Conservation (phyloP, 768 basidiomycete genomes). For the Lactifluus pinguis region DNA sequence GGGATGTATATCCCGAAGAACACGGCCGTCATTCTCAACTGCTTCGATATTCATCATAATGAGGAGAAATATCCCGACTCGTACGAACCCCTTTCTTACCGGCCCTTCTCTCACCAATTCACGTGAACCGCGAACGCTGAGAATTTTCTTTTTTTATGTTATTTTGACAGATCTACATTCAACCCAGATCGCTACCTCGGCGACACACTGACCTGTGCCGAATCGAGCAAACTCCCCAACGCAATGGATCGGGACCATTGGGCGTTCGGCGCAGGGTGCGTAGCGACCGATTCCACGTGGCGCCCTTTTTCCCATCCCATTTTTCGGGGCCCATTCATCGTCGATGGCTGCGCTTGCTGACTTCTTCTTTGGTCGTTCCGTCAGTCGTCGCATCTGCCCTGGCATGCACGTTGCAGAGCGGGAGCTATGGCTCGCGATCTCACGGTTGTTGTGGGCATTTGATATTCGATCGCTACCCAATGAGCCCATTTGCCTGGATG, state of each 20-base stretch:
- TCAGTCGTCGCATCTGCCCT: conserved; percentile 32
- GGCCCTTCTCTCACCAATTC: conserved; percentile 3
- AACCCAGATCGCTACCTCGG: conserved; percentile 40
- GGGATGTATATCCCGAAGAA: conserved; percentile 27
- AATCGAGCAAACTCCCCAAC: conserved; percentile 36
- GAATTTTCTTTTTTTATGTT: background rate
- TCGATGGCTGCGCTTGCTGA: background rate
- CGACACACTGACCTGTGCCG: conserved; percentile 31
- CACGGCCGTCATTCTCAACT: conserved; percentile 24
- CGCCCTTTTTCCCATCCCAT: background rate
- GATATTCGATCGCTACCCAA: conserved; percentile 32
- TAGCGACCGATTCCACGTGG: background rate
- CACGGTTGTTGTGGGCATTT: conserved; percentile 42
- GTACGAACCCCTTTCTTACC: conserved; percentile 21
- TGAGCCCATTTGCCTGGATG: conserved; percentile 37
- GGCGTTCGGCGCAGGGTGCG: conserved; percentile 42
- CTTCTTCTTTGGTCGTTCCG: background rate
- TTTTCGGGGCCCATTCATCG: background rate
- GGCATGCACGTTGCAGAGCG: conserved; percentile 39
- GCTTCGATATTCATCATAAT: conserved; percentile 23
- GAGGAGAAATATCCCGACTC: conserved; percentile 34
- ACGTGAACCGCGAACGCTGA: background rate
- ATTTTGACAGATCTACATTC: conserved; percentile 20
- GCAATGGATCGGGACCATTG: conserved; percentile 41
- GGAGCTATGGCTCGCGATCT: conserved; percentile 37